Evolutionary conservation across 441 rosid species (phyloP).

Genomic region (Jatropha podagrica): DNA sequence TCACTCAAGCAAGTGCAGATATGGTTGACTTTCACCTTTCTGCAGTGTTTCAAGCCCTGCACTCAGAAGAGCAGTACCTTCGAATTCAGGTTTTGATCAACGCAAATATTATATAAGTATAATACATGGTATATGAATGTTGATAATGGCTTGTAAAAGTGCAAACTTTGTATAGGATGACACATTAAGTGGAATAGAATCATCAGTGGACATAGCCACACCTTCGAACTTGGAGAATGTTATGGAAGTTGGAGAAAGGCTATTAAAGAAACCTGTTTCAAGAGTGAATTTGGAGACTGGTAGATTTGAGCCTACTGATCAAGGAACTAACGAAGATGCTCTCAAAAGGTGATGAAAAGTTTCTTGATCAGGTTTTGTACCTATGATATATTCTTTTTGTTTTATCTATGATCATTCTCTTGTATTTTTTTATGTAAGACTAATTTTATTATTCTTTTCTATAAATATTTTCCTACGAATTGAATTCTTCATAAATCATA

Average conservation of each 20-base stretch:
- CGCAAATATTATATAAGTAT: too few relatives aligned
- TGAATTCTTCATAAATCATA: too few relatives aligned
- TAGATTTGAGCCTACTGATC: background rate
- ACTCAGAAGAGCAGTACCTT: conserved; percentile 39
- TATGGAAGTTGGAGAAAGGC: background rate
- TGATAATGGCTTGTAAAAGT: background rate
- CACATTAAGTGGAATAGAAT: background rate
- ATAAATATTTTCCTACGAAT: too few relatives aligned
- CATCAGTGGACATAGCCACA: background rate
- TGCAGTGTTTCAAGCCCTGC: conserved; percentile 41
- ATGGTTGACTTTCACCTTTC: conserved; percentile 45
- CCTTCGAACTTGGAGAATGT: background rate
- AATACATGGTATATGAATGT: too few relatives aligned
- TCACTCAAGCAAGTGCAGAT: conserved; percentile 49
- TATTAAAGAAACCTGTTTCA: background rate
- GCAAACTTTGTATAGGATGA: background rate
- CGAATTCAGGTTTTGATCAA: conserved; percentile 38
- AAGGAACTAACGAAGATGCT: background rate
- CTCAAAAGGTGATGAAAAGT: background rate
- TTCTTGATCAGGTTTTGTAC: too few relatives aligned
- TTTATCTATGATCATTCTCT: too few relatives aligned
- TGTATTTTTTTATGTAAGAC: too few relatives aligned
- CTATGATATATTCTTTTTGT: too few relatives aligned
- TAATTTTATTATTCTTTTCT: too few relatives aligned
- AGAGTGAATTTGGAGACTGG: background rate